Conservation (phyloP, 495 filamentous ascomycete genomes). For the Baudoinia panamericana region DNA sequence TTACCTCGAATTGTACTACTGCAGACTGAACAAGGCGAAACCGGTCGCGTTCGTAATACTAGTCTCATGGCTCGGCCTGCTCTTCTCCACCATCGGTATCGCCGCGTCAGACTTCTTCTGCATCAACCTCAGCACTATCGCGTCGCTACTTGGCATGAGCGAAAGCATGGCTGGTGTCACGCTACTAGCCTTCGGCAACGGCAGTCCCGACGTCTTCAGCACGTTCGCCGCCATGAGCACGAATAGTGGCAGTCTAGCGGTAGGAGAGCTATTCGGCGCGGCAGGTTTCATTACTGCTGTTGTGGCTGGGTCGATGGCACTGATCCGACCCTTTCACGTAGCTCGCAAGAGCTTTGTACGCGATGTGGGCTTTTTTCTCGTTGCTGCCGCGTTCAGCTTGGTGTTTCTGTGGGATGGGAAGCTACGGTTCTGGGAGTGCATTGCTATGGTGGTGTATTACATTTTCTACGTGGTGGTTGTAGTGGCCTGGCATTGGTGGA, state of each 20-base stretch:
- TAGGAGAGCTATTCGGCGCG: constrained; percentile 91
- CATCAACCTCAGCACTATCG: constrained; percentile 86
- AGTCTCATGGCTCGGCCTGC: constrained; percentile 68
- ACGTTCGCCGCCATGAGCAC: constrained; percentile 97
- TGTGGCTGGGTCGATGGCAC: constrained; percentile 94
- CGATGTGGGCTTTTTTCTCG: constrained; percentile 87
- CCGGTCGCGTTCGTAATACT: constrained; percentile 66
- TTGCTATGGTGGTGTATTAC: constrained; percentile 83
- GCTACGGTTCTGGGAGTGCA: constrained; percentile 78
- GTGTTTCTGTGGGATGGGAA: constrained; percentile 73
- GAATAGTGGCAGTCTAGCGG: constrained; percentile 85
- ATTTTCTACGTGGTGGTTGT: constrained; percentile 81
- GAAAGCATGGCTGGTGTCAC: constrained; percentile 95
- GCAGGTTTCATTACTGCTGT: constrained; percentile 95
- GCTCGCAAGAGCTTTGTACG: constrained; percentile 77
- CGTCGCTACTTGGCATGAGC: constrained; percentile 76
- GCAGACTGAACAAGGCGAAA: constrained; percentile 53
- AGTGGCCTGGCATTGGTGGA: constrained; percentile 83
- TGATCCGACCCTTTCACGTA: constrained; percentile 86
- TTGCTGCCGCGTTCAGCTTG: constrained; percentile 79
- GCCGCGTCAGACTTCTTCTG: constrained; percentile 97
- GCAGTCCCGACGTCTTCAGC: constrained; percentile 97
- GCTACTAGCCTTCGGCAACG: constrained; percentile 94
- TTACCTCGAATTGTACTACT: constrained; percentile 89
- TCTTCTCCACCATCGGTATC: constrained; percentile 97